Conservation (phyloP, 345 rosid species). For the Kernera saxatilis region DNA sequence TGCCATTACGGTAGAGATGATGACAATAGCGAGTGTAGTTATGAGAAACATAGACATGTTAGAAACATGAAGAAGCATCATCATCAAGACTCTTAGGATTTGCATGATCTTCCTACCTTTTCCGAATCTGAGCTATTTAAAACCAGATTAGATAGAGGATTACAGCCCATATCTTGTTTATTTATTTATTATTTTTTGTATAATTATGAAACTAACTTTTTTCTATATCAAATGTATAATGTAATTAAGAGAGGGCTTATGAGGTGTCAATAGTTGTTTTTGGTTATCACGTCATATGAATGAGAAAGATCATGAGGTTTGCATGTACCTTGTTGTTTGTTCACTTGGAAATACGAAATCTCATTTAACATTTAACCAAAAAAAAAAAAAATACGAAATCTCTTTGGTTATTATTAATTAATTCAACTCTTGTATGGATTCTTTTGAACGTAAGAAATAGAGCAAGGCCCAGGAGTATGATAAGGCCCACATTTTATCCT, state of each 20-base stretch:
- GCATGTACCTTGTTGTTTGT: slow-evolving; percentile 21
- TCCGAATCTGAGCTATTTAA: slow-evolving; percentile 4
- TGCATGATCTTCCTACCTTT: slow-evolving; percentile 26
- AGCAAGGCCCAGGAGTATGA: not conserved
- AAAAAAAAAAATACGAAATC: slow-evolving; percentile 9
- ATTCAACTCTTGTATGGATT: not conserved
- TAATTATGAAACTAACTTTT: not conserved
- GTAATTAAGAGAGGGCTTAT: not conserved
- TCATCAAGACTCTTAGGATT: slow-evolving; percentile 4
- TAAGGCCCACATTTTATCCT: not conserved
- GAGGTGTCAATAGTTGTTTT: not conserved
- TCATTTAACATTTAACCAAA: too few relatives aligned
- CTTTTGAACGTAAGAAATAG: not conserved
- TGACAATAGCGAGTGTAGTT: slow-evolving; percentile 10
- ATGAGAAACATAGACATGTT: slow-evolving; percentile 19
- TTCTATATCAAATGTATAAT: not conserved
- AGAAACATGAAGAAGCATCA: slow-evolving; percentile 22
- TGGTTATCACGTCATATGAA: slow-evolving; percentile 25
- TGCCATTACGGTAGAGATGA: slow-evolving; percentile 9
- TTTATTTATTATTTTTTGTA: not conserved
- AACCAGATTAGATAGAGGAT: slow-evolving; percentile 14
- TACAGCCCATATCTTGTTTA: slow-evolving; percentile 18
- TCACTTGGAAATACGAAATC: slow-evolving; percentile 1
- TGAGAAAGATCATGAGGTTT: slow-evolving; percentile 18
- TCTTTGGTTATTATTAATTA: not conserved